Base-by-base conservation (phyloP, 1,284 basidiomycete species). In the Rhodotorula sp. region DNA sequence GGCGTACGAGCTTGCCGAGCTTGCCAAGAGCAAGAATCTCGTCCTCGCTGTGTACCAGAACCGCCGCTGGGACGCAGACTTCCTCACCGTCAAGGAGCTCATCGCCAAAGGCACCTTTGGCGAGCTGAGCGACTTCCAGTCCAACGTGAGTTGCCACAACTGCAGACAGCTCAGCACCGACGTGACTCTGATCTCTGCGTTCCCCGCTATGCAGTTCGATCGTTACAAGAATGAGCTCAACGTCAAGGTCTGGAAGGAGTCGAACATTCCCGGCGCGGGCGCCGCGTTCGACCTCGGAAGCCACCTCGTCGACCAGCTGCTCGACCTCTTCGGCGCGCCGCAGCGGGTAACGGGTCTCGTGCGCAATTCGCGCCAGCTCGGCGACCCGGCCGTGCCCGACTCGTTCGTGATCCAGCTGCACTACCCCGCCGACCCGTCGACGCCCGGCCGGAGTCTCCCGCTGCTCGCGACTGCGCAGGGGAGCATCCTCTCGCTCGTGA, bases 11-110 rank as follows among this genome's bases (percentile, higher is more conserved):
- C 86, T 94, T 46, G 86, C 86, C 49, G 81, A 81, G 17, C 82
- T 93, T 59, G 91, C 92, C 3, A 85, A 84, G 77, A 81, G 84
- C 19, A 90, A 90, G 77, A 84, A 85, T 45, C 83, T 90, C 56
- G 85, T 92, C 46, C 82, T 93, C 53, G 90, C 81, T 27, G 81
- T 73, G 23, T 74, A 72, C 72, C 64, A 94, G 80, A 94, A 93
- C 81, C 85, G 91, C 63, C 85, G 91, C 75, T 92, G 88, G 87
- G 90, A 92, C 81, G 88, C 88, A 3, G 92, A 95, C 79, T 93
- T 90, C 82, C 83, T 92, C 65, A 88, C 91, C 10, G 83, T 93
- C 66, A 86, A 87, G 78, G 84, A 86, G 65, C 84, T 94, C 34
- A 80, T 94, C 53, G 81, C 84, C 23, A 66, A 78, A 5, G 81